phyloP scores from a whole-genome alignment of 1,139 yeast genomes.

The Pichia norvegensis region DNA sequence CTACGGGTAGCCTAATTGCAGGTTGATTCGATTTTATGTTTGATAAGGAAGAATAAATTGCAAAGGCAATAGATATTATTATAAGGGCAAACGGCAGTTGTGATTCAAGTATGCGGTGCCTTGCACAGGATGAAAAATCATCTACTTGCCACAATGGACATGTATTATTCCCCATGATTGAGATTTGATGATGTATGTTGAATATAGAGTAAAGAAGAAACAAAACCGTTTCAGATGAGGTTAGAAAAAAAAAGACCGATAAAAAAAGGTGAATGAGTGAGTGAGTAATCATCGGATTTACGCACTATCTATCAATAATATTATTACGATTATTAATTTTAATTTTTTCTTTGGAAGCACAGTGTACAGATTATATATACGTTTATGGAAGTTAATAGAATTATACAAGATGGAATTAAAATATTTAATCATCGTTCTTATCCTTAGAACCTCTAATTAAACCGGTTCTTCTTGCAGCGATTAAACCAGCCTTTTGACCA shows the following conservation, averaged over 20 bases:
- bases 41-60: background rate
- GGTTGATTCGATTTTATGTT: background rate
- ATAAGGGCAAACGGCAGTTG: conserved; percentile 10
- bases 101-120: conserved; percentile 33
- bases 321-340: too few species aligned
- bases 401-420: conserved; percentile 2
- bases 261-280: too few species aligned
- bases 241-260: background rate
- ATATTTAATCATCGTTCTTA: conserved; percentile 33
- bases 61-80: background rate
- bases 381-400: background rate
- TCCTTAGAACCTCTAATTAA: conserved; percentile 99
- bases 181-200: background rate
- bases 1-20: background rate
- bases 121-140: conserved; percentile 41
- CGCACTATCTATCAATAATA: too few species aligned
- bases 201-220: background rate
- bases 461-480: conserved; percentile 99
- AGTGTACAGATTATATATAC: too few species aligned
- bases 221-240: background rate
- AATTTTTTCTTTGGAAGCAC: too few species aligned
- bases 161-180: conserved; percentile 3
- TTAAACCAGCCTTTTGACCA: conserved; percentile 99
- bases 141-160: conserved; percentile 32
- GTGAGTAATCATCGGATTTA: too few species aligned